A percentile compares a stretch with the other conserved stretches of the same genome.
These are phyloP conservation scores for Cystobasidium pallidum DNA, from an alignment of 1,284 basidiomycete species.

Conservation along the genomic window DNA sequence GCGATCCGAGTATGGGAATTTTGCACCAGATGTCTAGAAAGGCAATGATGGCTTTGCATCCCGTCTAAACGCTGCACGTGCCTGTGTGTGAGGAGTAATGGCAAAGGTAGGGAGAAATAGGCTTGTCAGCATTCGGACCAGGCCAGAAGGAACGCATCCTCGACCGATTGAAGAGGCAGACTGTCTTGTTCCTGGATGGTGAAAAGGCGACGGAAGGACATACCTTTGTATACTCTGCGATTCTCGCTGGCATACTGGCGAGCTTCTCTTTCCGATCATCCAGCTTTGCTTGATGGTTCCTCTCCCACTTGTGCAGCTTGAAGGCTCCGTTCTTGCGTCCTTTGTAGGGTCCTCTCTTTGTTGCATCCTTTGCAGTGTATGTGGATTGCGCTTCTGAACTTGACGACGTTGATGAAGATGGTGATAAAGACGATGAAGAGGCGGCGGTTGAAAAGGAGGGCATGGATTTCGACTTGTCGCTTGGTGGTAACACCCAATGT, in stretches of 20 bases:
- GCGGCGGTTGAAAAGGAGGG: neutral
- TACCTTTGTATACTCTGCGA: slow-evolving; percentile 38
- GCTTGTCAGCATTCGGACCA: neutral
- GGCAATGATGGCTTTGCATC: slow-evolving; percentile 28
- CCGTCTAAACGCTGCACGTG: slow-evolving; percentile 17
- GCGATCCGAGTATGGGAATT: too few species aligned
- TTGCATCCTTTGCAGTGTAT: slow-evolving; percentile 9
- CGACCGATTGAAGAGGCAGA: too few species aligned
- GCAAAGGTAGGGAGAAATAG: neutral
- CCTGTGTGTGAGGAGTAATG: neutral
- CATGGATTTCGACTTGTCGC: neutral
- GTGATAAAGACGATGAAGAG: neutral
- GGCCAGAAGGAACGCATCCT: too few species aligned
- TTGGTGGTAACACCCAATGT: slow-evolving; percentile 10
- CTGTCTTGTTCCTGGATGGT: too few species aligned
- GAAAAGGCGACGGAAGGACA: neutral
- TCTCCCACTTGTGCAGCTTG: slow-evolving; percentile 37
- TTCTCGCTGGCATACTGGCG: slow-evolving; percentile 27
- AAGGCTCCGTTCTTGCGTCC: slow-evolving; percentile 25
- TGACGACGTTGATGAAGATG: neutral
- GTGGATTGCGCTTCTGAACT: neutral
- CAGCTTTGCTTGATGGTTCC: slow-evolving; percentile 3
- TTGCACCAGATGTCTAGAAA: slow-evolving; percentile 5
- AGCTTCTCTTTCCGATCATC: slow-evolving; percentile 30
- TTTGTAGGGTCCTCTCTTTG: slow-evolving; percentile 35